Conservation (phyloP, 2,329 filamentous ascomycete genomes). For the Simplicillium sp. region DNA sequence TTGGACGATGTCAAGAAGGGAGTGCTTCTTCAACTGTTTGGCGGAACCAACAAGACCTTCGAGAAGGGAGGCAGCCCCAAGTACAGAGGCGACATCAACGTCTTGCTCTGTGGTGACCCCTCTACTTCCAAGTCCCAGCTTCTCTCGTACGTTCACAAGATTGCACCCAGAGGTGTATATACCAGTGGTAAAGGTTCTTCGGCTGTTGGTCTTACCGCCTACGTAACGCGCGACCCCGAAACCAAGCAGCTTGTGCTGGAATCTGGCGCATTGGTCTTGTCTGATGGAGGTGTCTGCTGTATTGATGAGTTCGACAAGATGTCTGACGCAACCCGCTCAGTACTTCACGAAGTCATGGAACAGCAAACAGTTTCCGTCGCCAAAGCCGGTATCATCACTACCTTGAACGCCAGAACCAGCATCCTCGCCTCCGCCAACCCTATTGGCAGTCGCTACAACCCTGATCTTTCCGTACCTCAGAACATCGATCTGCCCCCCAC, state of each 20-base stretch:
- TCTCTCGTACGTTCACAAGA: constrained; percentile 91
- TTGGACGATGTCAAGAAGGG: constrained; percentile 99
- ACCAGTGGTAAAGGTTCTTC: constrained; percentile 75
- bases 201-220: constrained; percentile 72
- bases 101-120: constrained; percentile 92
- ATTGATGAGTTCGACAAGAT: constrained; percentile 85
- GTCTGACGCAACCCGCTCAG: constrained; percentile 68
- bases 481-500: constrained; percentile 97
- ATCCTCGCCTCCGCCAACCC: constrained; percentile 97
- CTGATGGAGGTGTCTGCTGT: constrained; percentile 75
- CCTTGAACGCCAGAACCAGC: constrained; percentile 87
- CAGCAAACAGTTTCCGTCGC: constrained; percentile 79
- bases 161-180: constrained; percentile 80
- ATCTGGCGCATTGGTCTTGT: constrained; percentile 69
- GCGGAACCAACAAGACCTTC: constrained; percentile 96
- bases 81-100: constrained; percentile 95
- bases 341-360: constrained; percentile 83
- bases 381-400: constrained; percentile 93
- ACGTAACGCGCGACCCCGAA: constrained; percentile 72
- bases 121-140: constrained; percentile 96
- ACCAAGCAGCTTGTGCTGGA: constrained; percentile 73
- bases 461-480: constrained; percentile 87
- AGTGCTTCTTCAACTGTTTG: constrained; percentile 91
- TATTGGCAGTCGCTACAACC: constrained; percentile 96
- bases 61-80: constrained; percentile 91